phyloP scores from a whole-genome alignment of 1,139 yeast genomes.

The Zhuliangozyma blackwelliae region DNA sequence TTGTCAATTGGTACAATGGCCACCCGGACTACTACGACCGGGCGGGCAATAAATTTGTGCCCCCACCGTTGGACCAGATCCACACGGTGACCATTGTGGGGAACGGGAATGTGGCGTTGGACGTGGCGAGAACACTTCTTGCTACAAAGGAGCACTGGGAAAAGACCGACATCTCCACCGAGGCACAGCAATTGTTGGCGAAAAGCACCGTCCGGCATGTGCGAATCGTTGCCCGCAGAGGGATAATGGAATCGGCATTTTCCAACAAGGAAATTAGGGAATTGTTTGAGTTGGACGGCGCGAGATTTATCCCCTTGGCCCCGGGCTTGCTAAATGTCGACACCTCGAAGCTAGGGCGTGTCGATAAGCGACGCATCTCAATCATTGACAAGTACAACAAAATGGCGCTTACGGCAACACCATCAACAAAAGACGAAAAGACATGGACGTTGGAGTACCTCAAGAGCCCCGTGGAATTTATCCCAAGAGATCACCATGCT shows the following conservation, averaged over 20 bases:
- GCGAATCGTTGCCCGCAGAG: constrained; percentile 79
- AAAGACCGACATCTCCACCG: constrained; percentile 67
- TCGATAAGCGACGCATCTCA: constrained; percentile 63
- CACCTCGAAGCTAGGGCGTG: constrained; percentile 49
- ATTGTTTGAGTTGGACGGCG: constrained; percentile 55
- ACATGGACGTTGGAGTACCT: constrained; percentile 70
- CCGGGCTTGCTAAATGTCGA: constrained; percentile 39
- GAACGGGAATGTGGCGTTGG: constrained; percentile 96
- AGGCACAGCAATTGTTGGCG: constrained; percentile 53
- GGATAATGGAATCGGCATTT: constrained; percentile 78
- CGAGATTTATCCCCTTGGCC: constrained; percentile 52
- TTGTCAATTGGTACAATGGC: constrained; percentile 97
- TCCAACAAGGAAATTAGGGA: constrained; percentile 92
- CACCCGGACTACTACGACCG: constrained; percentile 54
- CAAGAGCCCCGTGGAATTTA: constrained; percentile 59
- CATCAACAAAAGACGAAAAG: constrained; percentile 18
- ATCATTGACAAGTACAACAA: constrained; percentile 54
- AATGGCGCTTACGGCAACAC: constrained; percentile 9
- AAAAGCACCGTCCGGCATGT: constrained; percentile 57
- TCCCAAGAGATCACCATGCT: constrained; percentile 9
- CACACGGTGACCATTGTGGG: constrained; percentile 81
- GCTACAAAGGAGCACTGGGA: constrained; percentile 56
- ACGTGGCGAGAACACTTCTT: constrained; percentile 75
- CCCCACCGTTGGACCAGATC: constrained; percentile 56
- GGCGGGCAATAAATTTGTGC: constrained; percentile 22